Evolutionary conservation across 805 yeast genomes (phyloP), one percentile per base, ranked within the genome.

Genomic region (Candida endomychidarum): DNA sequence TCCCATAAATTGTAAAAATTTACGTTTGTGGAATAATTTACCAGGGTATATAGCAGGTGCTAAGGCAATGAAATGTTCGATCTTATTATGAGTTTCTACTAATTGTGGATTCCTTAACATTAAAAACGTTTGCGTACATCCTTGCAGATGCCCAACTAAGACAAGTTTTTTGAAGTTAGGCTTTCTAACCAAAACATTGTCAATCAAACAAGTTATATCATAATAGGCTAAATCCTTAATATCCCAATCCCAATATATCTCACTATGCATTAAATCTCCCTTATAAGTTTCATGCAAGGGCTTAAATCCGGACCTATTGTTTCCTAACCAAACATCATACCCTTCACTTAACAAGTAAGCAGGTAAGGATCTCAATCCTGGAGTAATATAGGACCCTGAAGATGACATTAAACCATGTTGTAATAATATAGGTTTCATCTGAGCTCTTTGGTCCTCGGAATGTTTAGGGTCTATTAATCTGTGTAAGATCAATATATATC

Each of bases 1-100:
- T n/a, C 80, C 75, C 61, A 86, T 78, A 47, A 83, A 77, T 48
- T 68, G 71, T 18, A 86, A 78, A 56, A 85, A 85, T 2, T 61
- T 29, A 37, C 82, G 75, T 18, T 75, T 77, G 49, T 84, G 77
- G 20, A 91, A 67, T 32, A 89, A 61, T 1, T 79, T 69, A 0
- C 98, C 98, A 0, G 95, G 95, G 56, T 78, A 93, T 2, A 89
- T 81, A 0, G 98, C 98, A 0, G 99, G 98, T 0, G 97, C 86
- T 39, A 91, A 62, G 0, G 91, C 86, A 20, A 86, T 69, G 53
- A 87, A 86, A 39, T 76, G 72, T 40, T 81, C 81, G 14, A 91
- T 59, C 46, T 79, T 81, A 3, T 66, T 61, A 34, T 79, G 78
- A 26, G 78, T 49, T 2, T 53, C 49, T 4, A 37, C 26, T 26